Evolutionary conservation across 768 basidiomycete genomes (phyloP).

Genomic region (Chalciporus sphaerocephalus): DNA sequence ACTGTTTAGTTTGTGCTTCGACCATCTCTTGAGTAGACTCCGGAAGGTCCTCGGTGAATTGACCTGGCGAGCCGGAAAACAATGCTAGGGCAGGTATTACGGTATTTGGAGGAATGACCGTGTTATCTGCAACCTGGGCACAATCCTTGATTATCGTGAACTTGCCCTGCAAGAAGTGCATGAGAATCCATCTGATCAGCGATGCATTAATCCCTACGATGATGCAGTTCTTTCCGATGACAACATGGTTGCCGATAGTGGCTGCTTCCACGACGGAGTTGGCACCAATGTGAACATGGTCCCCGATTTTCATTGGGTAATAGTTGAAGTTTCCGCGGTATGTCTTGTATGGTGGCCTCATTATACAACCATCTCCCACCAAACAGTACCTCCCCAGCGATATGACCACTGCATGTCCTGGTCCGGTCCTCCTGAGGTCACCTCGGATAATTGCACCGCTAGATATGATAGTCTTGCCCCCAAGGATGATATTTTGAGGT

Average conservation of each 20-base stretch:
- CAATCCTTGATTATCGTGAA: constrained; percentile 97
- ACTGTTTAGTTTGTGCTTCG: constrained; percentile 79
- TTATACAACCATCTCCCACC: constrained; percentile 83
- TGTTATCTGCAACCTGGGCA: constrained; percentile 82
- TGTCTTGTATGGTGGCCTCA: constrained; percentile 87
- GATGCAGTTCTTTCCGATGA: constrained; percentile 93
- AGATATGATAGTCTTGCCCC: constrained; percentile 95
- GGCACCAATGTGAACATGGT: constrained; percentile 93
- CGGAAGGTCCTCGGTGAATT: constrained; percentile 78
- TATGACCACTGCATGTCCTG: constrained; percentile 91
- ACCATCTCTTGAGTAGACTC: constrained; percentile 93
- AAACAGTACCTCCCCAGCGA: constrained; percentile 90
- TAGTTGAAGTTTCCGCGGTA: constrained; percentile 92
- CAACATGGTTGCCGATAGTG: constrained; percentile 87
- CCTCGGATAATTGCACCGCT: constrained; percentile 88
- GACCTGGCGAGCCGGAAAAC: constrained; percentile 87
- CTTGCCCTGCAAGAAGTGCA: constrained; percentile 61
- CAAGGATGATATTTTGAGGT: constrained; percentile 94
- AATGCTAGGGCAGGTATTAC: constrained; percentile 85
- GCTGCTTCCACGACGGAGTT: constrained; percentile 89
- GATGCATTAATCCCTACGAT: constrained; percentile 53
- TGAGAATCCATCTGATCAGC: constrained; percentile 3
- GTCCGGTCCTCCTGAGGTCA: constrained; percentile 83
- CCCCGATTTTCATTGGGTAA: constrained; percentile 96
- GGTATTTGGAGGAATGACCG: constrained; percentile 86